Percentiles rank a stretch among this genome's conserved stretches.
Conservation (phyloP, 805 yeast species). For the Pichia pseudocactophila region DNA sequence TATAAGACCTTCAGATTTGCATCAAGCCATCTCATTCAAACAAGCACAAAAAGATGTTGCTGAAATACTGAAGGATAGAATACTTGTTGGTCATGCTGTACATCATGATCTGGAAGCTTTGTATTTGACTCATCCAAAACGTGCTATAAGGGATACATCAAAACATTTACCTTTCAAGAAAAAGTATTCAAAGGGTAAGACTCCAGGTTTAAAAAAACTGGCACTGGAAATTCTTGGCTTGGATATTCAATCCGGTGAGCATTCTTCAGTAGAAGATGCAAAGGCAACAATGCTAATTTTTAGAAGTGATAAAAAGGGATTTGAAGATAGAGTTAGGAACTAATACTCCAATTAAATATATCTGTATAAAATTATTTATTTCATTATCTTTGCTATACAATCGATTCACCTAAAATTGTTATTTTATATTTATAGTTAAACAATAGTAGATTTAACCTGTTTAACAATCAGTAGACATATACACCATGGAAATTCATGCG, state of each 20-base stretch:
- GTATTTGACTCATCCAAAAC: conserved; percentile 56
- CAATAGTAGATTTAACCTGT: too few relatives aligned
- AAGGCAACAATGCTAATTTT: conserved; percentile 79
- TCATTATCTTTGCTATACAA: conserved; percentile 14
- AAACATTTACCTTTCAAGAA: conserved; percentile 47
- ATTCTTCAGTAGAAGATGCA: conserved; percentile 88
- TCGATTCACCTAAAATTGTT: too few relatives aligned
- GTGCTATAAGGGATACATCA: conserved; percentile 66
- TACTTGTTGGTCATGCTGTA: conserved; percentile 80
- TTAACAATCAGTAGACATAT: too few relatives aligned
- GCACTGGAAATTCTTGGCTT: conserved; percentile 45
- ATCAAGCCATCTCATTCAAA: conserved; percentile 53
- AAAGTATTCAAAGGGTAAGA: conserved; percentile 51
- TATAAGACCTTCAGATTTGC: conserved; percentile 61
- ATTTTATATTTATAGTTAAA: too few relatives aligned
- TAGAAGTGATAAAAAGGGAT: conserved; percentile 49
- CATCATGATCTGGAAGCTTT: conserved; percentile 69
- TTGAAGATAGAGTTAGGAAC: conserved; percentile 33
- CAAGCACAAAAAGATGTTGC: conserved; percentile 55
- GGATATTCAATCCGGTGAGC: conserved; percentile 65
- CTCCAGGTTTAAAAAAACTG: conserved; percentile 65
- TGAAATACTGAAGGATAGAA: conserved; percentile 42
- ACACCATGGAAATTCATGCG: too few relatives aligned
- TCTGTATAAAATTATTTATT: neutral
- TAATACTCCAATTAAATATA: too few relatives aligned